These are phyloP conservation scores for Malus sylvestris DNA, from an alignment of 306 rosid genomes.

Conservation along the genomic window DNA sequence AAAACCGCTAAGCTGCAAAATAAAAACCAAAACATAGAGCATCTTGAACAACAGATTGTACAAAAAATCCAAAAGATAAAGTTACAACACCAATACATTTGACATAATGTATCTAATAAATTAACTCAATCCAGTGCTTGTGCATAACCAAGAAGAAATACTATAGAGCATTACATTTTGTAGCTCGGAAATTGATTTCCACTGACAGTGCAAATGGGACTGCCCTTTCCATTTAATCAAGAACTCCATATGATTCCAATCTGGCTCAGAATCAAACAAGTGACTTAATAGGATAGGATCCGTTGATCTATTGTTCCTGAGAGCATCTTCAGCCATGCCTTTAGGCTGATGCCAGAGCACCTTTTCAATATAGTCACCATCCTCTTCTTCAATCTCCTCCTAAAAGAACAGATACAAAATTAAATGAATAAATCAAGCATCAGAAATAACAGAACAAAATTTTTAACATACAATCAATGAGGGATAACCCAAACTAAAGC, in stretches of 20 bases:
- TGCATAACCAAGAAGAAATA: conserved; percentile 16
- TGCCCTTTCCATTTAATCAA: conserved; percentile 99
- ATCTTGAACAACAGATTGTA: conserved; percentile 12
- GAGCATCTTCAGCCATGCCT: conserved; percentile 87
- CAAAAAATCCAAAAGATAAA: conserved; percentile 13
- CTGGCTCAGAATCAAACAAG: conserved; percentile 73
- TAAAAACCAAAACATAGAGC: conserved; percentile 18
- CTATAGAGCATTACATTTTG: conserved; percentile 58
- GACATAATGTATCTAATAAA: not conserved
- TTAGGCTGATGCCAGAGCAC: conserved; percentile 98
- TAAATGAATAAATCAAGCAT: conserved; percentile 7
- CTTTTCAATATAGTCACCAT: conserved; percentile 86
- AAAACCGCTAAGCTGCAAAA: conserved; percentile 92
- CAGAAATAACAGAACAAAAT: not conserved
- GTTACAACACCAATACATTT: conserved; percentile 6
- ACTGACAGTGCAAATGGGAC: conserved; percentile 96
- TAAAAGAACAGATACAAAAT: conserved; percentile 23
- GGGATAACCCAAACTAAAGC: not conserved
- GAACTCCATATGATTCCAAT: conserved; percentile 85
- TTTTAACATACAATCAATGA: not conserved
- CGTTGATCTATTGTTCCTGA: conserved; percentile 57
- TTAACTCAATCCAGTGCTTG: not conserved
- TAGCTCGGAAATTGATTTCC: conserved; percentile 92
- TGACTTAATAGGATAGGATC: conserved; percentile 75
- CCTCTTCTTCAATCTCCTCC: conserved; percentile 98